Percentiles rank a stretch among this genome's conserved stretches.
Evolutionary conservation across 169 alveolate species (phyloP).

Genomic region (Plasmodium adleri): DNA sequence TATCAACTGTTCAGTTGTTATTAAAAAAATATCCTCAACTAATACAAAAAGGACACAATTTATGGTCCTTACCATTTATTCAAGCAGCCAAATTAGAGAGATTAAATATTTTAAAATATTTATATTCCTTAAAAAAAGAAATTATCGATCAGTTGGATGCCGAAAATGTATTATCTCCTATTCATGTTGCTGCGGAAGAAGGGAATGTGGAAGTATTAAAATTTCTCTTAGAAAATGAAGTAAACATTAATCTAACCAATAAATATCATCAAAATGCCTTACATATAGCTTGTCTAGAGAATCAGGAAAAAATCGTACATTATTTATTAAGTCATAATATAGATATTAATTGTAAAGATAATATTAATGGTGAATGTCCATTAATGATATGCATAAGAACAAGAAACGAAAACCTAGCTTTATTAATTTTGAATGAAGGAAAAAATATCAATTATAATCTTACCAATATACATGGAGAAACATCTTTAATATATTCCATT

Average conservation of each 20-base stretch:
- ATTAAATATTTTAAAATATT: constrained; percentile 75
- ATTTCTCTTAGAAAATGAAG: constrained; percentile 77
- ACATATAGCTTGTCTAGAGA: constrained; percentile 85
- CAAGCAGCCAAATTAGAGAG: constrained; percentile 86
- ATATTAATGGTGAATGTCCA: constrained; percentile 88
- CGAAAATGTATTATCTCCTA: constrained; percentile 79
- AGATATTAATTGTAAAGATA: constrained; percentile 81
- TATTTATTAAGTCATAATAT: constrained; percentile 66
- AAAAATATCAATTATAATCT: constrained; percentile 77
- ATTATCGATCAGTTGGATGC: constrained; percentile 72
- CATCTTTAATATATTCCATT: constrained; percentile 67
- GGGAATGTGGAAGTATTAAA: constrained; percentile 84
- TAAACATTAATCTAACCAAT: constrained; percentile 80
- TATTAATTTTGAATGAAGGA: constrained; percentile 81
- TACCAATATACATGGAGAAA: constrained; percentile 78
- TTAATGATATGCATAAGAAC: constrained; percentile 88
- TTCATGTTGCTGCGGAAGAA: constrained; percentile 90
- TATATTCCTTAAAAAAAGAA: constrained; percentile 75
- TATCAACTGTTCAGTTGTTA: constrained; percentile 82
- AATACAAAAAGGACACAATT: constrained; percentile 85
- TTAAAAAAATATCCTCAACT: constrained; percentile 87
- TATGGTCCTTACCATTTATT: constrained; percentile 89
- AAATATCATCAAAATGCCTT: constrained; percentile 82
- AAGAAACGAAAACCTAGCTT: constrained; percentile 87
- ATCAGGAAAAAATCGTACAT: constrained; percentile 76